These are phyloP conservation scores for Candida sanyaensis DNA, from an alignment of 1,139 yeast genomes.

Conservation along the genomic window DNA sequence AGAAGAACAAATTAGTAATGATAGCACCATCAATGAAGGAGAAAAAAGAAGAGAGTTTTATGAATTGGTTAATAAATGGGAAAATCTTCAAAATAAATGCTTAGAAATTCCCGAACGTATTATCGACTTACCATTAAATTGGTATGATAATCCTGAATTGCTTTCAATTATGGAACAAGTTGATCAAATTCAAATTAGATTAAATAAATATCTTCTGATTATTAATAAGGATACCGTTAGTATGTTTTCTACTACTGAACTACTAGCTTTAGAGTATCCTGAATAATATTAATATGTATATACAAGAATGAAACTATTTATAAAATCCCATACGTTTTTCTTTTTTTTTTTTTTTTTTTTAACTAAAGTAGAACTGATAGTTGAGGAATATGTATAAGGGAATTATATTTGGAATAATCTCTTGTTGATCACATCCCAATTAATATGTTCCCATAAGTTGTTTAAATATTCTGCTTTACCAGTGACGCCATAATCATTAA, in stretches of 20 bases:
- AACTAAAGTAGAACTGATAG: too few relatives aligned
- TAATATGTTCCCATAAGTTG: slow-evolving; percentile 74
- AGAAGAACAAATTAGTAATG: slow-evolving; percentile 8
- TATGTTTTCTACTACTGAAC: slow-evolving; percentile 10
- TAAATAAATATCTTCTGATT: slow-evolving; percentile 23
- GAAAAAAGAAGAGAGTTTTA: slow-evolving; percentile 10
- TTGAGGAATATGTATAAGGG: too few relatives aligned
- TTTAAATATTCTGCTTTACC: slow-evolving; percentile 76
- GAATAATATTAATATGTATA: slow-evolving; percentile 1
- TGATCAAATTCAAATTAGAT: slow-evolving; percentile 22
- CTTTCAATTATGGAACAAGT: slow-evolving; percentile 29
- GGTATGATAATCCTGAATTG: slow-evolving; percentile 34
- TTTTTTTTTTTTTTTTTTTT: slow-evolving; percentile 4
- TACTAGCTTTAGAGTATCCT: slow-evolving; percentile 14
- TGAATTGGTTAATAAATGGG: slow-evolving; percentile 26
- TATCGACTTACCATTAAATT: slow-evolving; percentile 34
- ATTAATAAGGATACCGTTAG: slow-evolving; percentile 18
- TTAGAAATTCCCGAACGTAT: slow-evolving; percentile 34
- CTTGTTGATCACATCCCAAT: slow-evolving; percentile 83
- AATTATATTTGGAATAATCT: slow-evolving; percentile 48
- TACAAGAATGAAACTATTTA: slow-evolving; percentile 1
- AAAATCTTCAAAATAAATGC: slow-evolving; percentile 24
- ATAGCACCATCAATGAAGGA: slow-evolving; percentile 2
- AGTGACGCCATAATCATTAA: slow-evolving; percentile 78
- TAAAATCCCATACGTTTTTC: not conserved